These are phyloP conservation scores for Pythium periplocum DNA, from an alignment of 352 stramenopile genomes.

Conservation along the genomic window DNA sequence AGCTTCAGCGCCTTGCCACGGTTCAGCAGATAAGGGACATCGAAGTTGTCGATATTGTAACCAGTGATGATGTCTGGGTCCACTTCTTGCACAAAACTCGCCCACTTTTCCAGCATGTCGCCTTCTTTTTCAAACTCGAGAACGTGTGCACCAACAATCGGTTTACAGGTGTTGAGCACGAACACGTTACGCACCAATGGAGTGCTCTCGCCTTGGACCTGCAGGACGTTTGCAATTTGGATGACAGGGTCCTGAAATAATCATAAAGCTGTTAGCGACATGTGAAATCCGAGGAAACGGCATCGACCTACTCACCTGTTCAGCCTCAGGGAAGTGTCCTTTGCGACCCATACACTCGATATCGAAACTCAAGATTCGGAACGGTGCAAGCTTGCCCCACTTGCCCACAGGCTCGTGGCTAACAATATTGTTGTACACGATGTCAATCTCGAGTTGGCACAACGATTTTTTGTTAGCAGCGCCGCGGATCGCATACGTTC, in stretches of 20 bases:
- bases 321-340: constrained; percentile 88
- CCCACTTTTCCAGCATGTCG: constrained; percentile 97
- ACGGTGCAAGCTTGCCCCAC: constrained; percentile 96
- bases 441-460: constrained; percentile 96
- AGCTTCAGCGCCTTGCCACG: constrained; percentile 93
- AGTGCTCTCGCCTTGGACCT: constrained; percentile 69
- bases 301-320: constrained; percentile 29
- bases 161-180: constrained; percentile 95
- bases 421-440: constrained; percentile 96
- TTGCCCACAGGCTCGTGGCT: constrained; percentile 91
- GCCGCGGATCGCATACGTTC: constrained; percentile 87
- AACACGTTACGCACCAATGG: constrained; percentile 95
- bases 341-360: constrained; percentile 99
- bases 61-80: constrained; percentile 99
- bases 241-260: constrained; percentile 96
- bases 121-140: constrained; percentile 95
- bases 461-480: constrained; percentile 76
- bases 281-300: neutral
- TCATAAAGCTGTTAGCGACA: too few relatives aligned
- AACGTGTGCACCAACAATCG: constrained; percentile 98
- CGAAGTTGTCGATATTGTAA: constrained; percentile 99
- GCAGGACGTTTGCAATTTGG: constrained; percentile 98
- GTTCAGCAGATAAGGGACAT: constrained; percentile 99
- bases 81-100: constrained; percentile 91
- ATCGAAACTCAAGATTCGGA: constrained; percentile 98